Evolutionary conservation across 352 stramenopile genomes (phyloP).

Genomic region (Phytopythium mirpurense): DNA sequence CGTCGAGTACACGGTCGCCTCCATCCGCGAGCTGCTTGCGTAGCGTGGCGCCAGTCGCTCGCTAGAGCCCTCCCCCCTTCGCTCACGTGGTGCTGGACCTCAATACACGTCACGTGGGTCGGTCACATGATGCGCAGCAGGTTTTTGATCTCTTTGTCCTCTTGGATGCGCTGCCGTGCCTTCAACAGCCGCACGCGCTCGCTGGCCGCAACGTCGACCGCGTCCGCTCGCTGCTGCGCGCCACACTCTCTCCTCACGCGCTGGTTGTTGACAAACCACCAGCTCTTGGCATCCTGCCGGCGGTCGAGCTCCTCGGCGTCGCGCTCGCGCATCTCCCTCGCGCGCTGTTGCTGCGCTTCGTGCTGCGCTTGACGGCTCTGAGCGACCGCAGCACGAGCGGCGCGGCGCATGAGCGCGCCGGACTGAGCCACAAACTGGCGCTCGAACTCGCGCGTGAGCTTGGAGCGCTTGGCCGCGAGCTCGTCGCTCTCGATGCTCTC

Average conservation of each 20-base stretch:
- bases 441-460: constrained; percentile 52
- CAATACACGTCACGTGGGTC: too few relatives aligned
- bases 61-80: too few relatives aligned
- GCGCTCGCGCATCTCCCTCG: constrained; percentile 17
- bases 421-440: constrained; percentile 47
- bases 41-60: constrained; percentile 13
- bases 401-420: constrained; percentile 59
- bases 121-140: constrained; percentile 52
- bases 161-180: constrained; percentile 36
- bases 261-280: constrained; percentile 62
- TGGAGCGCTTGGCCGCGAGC: constrained; percentile 24
- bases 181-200: constrained; percentile 15
- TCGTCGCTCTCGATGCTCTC: constrained; percentile 47
- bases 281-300: constrained; percentile 60
- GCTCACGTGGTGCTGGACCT: too few relatives aligned
- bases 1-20: constrained; percentile 52
- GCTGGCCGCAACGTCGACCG: constrained; percentile 17
- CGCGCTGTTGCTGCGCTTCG: constrained; percentile 26
- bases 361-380: background rate
- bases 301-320: constrained; percentile 32
- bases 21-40: constrained; percentile 51
- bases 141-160: constrained; percentile 69
- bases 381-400: constrained; percentile 39
- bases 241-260: constrained; percentile 26
- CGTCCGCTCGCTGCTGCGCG: constrained; percentile 16